Base-by-base conservation (phyloP, 2,329 filamentous ascomycete species). In the Teratosphaeria nubilosa region DNA sequence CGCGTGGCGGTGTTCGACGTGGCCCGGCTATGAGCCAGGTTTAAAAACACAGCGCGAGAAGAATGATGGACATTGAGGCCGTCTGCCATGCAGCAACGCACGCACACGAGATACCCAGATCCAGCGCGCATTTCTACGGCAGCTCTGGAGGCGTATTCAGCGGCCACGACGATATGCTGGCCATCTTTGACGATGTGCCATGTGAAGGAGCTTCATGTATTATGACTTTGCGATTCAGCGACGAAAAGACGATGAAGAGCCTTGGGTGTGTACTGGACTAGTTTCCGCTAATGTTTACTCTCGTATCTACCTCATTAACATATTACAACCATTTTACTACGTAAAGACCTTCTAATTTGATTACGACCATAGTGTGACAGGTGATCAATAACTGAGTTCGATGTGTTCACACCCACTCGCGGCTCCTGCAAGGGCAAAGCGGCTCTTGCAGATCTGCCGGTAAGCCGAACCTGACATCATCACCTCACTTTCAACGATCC, bases 21-120 rank as follows among this genome's bases (percentile, higher is more conserved):
- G 74, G 77, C 53, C 75, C 75, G 63, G 73, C 76, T 57, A 82
- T 82, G 80, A 80, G 78, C 72, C 79, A 82, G 70, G 80, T 82
- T 60, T 82, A 81, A 71, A 41, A 10, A 25, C 7, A 22, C 7
- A 3, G 24, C 24, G 51, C 25, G 24, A n/a, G 13, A 30, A 30
- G 22, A 53, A 14, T 11, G 14, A 5, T 53, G 14, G 20, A 30
- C 1, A 30, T 7, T 30, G 27, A 27, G 20, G 20, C 13, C 16
- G 51, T 30, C 11, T 16, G 16, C 10, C 9, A 22, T 9, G 41
- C 16, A 5, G 41, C 3, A 48, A 22, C 41, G 20, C 41, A 48
- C 20, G 41, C 41, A 22, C 1, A 48, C 20, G 20, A 20, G 41
- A 48, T 48, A 48, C 41, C 41, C 41, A 48, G 9, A 22, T 20